Evolutionary conservation across 257 asterid genomes (phyloP), one percentile per base, ranked within the genome.

Genomic region (Nicotiana knightiana): DNA sequence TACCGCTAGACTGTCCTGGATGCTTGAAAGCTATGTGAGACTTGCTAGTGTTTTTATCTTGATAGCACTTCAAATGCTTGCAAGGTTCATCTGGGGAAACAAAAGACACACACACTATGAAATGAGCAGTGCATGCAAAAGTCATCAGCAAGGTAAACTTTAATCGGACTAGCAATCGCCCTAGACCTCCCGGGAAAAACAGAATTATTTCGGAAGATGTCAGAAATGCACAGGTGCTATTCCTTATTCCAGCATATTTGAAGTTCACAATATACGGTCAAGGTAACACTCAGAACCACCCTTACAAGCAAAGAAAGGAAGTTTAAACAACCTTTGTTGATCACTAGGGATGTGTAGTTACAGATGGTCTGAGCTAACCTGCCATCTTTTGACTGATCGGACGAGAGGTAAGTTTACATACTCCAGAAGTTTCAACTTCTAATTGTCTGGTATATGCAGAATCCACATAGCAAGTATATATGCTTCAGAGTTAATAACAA

Each of bases 21-120:
- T 9, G 51, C 11, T 43, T 43, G 51, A 9, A 43, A 43, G 98
- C 97, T 82, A 88, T 94, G 82, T 90, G 92, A 66, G 97, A 92
- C 93, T 94, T 94, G 97, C 98, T 92, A 28, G 93, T 85, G 87
- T 93, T 94, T 86, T 94, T 35, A 94, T 92, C 84, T 85, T 93
- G 82, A 94, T 90, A 59, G 97, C 97, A 89, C 98, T 93, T 61
- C 92, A 90, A 10, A 90, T 94, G 97, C 82, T 93, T 94, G 67
- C 97, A 94, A 75, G 97, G 92, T 85, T 93, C 97, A 91, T 94
- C 98, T 94, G 90, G 54, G 77, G 77, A 67, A 64, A 53, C 58
- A 53, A 53, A 53, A 53, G 82, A 32, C 10, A 17, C 58, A 28
- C 58, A 17, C n/a, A 33, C 28, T 16, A 76, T 5, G 55, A 51